Evolutionary conservation across 306 rosid genomes (phyloP).

Genomic region (Cucumis melo): DNA sequence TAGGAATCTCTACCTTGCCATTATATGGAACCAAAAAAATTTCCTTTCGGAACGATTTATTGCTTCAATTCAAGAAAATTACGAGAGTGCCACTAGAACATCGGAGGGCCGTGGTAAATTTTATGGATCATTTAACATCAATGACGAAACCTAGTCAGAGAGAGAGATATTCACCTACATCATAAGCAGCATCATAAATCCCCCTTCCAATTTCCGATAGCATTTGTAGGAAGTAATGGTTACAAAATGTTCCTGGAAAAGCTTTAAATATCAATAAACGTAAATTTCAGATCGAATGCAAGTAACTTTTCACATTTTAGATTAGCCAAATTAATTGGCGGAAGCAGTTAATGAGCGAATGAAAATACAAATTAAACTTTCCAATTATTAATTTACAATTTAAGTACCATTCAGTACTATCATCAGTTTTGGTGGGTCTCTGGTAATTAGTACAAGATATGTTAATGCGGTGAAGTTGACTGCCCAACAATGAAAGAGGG

Average conservation of each 20-base stretch:
- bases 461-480: not conserved
- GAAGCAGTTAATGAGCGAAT: not conserved
- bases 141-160: not conserved
- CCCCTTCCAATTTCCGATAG: conserved; percentile 77
- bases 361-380: not conserved
- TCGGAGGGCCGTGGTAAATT: not conserved
- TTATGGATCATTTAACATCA: not conserved
- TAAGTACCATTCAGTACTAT: not conserved
- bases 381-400: not conserved
- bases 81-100: not conserved
- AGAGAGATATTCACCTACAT: conserved; percentile 42
- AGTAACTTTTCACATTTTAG: not conserved
- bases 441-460: not conserved
- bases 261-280: conserved; percentile 5
- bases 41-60: not conserved
- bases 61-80: not conserved
- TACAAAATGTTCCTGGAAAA: conserved; percentile 65
- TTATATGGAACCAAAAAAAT: not conserved
- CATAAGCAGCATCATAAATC: conserved; percentile 48
- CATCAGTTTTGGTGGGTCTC: not conserved
- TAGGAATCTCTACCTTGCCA: not conserved
- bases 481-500: not conserved
- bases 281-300: not conserved
- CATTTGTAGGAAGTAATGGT: conserved; percentile 87
- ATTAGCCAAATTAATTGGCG: not conserved